Conservation (phyloP, 352 stramenopile genomes). For the Globisporangium takayamanum region DNA sequence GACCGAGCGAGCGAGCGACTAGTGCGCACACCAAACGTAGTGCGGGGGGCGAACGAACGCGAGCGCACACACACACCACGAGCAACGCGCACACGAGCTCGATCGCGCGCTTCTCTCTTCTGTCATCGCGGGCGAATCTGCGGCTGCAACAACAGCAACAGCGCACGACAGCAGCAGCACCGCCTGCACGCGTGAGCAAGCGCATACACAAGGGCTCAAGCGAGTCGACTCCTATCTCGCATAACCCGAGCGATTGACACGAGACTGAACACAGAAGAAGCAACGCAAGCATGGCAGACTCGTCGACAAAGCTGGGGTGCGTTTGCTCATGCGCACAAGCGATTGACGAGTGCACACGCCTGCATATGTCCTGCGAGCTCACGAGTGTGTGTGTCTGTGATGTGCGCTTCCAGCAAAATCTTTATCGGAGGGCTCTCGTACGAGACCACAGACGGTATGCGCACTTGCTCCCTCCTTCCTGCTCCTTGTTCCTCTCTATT, state of each 20-base stretch:
- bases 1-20: not conserved
- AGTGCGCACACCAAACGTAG: not conserved
- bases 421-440: conserved; percentile 89
- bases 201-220: not conserved
- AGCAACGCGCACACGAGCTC: not conserved
- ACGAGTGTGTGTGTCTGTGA: conserved; percentile 8
- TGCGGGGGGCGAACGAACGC: too few relatives aligned
- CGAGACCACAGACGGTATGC: conserved; percentile 80
- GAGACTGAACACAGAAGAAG: conserved; percentile 1
- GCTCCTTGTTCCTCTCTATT: not conserved
- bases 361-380: not conserved
- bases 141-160: not conserved
- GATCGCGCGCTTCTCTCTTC: too few relatives aligned
- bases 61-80: not conserved
- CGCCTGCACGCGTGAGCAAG: not conserved
- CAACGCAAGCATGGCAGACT: conserved; percentile 21
- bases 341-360: not conserved
- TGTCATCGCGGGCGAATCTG: too few relatives aligned
- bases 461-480: not conserved
- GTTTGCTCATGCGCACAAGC: conserved; percentile 5
- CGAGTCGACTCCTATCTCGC: not conserved
- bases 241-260: not conserved
- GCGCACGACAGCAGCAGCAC: not conserved
- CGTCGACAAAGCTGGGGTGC: conserved; percentile 31
- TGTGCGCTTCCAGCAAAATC: conserved; percentile 64